phyloP scores from a whole-genome alignment of 208 protist genomes.

The Wallacemonas collosoma region DNA sequence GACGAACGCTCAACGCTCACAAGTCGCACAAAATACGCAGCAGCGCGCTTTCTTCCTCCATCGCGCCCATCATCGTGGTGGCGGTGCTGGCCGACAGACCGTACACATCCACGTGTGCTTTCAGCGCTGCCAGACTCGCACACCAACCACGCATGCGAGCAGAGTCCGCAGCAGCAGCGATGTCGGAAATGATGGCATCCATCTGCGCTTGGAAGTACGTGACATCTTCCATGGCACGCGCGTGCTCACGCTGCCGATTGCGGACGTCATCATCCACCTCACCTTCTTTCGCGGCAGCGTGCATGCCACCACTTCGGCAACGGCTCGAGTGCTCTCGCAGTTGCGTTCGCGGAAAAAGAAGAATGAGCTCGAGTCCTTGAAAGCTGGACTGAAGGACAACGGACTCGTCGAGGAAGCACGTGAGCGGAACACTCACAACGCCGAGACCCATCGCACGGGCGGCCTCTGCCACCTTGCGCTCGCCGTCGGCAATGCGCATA shows the following conservation, averaged over 20 bases:
- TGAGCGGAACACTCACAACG: conserved; percentile 42
- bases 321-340: too few relatives aligned
- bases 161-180: too few relatives aligned
- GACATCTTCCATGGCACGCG: neutral
- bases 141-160: neutral
- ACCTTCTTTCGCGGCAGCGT: neutral
- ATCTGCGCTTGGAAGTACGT: neutral
- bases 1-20: neutral
- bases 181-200: neutral
- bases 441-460: conserved; percentile 38
- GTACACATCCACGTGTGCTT: neutral
- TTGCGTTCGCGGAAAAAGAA: conserved; percentile 25
- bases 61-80: neutral
- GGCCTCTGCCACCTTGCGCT: conserved; percentile 26
- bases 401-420: conserved; percentile 27
- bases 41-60: conserved; percentile 8
- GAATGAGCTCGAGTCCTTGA: conserved; percentile 45
- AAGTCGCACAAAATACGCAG: conserved; percentile 13
- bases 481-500: conserved; percentile 61
- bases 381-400: conserved; percentile 34
- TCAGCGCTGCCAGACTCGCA: neutral
- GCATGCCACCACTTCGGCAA: too few relatives aligned
- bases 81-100: conserved; percentile 2
- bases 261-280: neutral
- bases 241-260: neutral